Evolutionary conservation across 2,329 filamentous ascomycete species (phyloP).

Genomic region (Cordyceps javanica): DNA sequence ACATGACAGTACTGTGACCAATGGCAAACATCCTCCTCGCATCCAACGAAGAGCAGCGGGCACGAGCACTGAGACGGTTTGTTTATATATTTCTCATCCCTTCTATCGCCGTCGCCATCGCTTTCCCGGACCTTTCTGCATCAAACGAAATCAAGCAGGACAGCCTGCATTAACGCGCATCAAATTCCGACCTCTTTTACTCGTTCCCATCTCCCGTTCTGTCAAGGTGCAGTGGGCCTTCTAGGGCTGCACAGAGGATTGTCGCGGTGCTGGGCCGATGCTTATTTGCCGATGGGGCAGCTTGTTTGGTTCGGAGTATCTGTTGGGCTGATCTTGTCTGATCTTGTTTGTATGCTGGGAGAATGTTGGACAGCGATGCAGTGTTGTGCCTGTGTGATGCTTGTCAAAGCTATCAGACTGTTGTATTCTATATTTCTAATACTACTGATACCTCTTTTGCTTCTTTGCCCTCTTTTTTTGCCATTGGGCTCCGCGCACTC

Average conservation of each 20-base stretch:
- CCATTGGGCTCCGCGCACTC: neutral
- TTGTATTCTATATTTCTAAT: conserved; percentile 26
- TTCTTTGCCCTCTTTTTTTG: neutral
- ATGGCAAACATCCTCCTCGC: neutral
- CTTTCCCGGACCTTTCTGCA: neutral
- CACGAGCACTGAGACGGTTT: neutral
- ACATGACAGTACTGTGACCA: conserved; percentile 1
- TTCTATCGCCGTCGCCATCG: neutral
- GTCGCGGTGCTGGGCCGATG: neutral
- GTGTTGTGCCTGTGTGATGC: conserved; percentile 4
- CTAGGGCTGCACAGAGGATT: neutral
- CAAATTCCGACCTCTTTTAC: neutral
- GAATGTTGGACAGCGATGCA: conserved; percentile 8
- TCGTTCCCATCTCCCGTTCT: neutral
- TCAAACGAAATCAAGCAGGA: neutral
- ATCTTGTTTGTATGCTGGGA: neutral
- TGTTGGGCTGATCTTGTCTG: neutral
- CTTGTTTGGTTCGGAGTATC: conserved; percentile 5
- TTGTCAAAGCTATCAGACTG: conserved; percentile 17
- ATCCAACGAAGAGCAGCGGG: neutral
- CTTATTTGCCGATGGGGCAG: neutral
- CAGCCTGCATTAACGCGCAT: neutral
- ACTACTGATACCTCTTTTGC: conserved; percentile 27
- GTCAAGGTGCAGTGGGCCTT: neutral
- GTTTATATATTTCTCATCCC: neutral